Evolutionary conservation across 78 protist genomes (phyloP), one percentile per base, ranked within the genome.

Genomic region (Dictyostelium brefeldianum): DNA sequence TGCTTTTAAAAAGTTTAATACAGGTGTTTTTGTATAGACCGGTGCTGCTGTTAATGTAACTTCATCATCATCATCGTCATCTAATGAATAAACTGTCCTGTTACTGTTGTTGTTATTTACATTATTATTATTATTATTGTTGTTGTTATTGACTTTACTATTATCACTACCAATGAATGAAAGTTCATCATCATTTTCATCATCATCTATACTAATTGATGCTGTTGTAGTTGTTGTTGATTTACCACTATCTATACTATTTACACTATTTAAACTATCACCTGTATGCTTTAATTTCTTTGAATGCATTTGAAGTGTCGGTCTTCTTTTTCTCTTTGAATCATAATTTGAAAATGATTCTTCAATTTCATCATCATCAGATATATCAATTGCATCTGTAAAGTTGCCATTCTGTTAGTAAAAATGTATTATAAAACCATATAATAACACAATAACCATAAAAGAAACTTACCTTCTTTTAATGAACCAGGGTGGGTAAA

Each of bases 301-400:
- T 46, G 53, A 18, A 47, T 46, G n/a, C 9, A 18, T 73, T 73
- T 31, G 14, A 41, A 36, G 18, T 41, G n/a, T 41, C 5, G 27
- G 53, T 73, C 11, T 73, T n/a, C 25, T 46, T 22, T 46, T 73
- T 22, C 47, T 73, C 22, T 36, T 73, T 73, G 59, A 47, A 46
- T 69, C 80, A 46, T 20, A n/a, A 10, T 18, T 73, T 36, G 20
- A 17, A n/a, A 36, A 73, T 47, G 43, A 46, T 7, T 36, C 57
- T 73, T 46, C 41, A 18, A 46, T 46, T n/a, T 69, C 50, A 36
- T 69, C 77, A 6, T 69, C 78, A 69, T 69, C 78, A 15, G 78
- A 69, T 17, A 69, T 69, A 69, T 69, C 78, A 18, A 69, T 69
- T 11, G 41, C 50, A 41, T 69, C 75, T 67, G 10, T 62, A n/a